A percentile compares a stretch with the other conserved stretches of the same genome.
Conservation (phyloP, 2,329 filamentous ascomycete species). For the Hortaea sp. region DNA sequence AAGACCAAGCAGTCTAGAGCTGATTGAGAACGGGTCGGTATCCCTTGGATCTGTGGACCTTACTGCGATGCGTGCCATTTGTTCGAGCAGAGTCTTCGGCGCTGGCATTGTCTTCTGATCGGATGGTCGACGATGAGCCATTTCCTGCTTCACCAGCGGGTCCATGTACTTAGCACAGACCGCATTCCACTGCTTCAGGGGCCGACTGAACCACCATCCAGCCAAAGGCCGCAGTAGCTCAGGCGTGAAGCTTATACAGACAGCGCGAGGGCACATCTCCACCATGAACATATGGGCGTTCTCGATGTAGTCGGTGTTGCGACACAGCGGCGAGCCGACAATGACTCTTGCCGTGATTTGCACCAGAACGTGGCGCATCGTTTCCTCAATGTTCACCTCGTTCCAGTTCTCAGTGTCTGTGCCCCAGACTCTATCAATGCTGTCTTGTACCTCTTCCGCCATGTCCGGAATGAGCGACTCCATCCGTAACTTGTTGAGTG, state of each 20-base stretch:
- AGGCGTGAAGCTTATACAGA: conserved; percentile 38
- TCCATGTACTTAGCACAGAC: conserved; percentile 1
- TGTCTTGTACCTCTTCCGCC: conserved; percentile 27
- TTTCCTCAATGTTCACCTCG: conserved; percentile 25
- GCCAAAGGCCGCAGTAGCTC: conserved; percentile 43
- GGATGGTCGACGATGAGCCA: conserved; percentile 1
- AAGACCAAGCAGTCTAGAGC: conserved; percentile 44
- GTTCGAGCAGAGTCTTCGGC: conserved; percentile 1
- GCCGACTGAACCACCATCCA: background rate
- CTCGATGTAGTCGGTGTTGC: conserved; percentile 38
- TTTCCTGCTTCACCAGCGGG: background rate
- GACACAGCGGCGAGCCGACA: conserved; percentile 35
- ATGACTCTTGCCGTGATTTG: conserved; percentile 32
- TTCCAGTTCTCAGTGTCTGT: conserved; percentile 28
- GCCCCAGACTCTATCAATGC: conserved; percentile 28
- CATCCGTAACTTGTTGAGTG: conserved; percentile 31
- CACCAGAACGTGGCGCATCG: conserved; percentile 18
- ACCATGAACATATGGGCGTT: conserved; percentile 35
- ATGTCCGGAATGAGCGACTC: conserved; percentile 28
- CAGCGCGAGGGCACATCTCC: conserved; percentile 35
- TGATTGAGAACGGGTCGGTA: conserved; percentile 39
- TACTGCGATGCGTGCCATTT: background rate
- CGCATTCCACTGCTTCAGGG: background rate
- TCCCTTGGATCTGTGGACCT: conserved; percentile 25
- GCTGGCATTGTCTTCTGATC: background rate